Percentiles rank a stretch among this genome's conserved stretches.
Conservation (phyloP, 1,284 basidiomycete genomes). For the Anthracocystis panici-leucophaei region DNA sequence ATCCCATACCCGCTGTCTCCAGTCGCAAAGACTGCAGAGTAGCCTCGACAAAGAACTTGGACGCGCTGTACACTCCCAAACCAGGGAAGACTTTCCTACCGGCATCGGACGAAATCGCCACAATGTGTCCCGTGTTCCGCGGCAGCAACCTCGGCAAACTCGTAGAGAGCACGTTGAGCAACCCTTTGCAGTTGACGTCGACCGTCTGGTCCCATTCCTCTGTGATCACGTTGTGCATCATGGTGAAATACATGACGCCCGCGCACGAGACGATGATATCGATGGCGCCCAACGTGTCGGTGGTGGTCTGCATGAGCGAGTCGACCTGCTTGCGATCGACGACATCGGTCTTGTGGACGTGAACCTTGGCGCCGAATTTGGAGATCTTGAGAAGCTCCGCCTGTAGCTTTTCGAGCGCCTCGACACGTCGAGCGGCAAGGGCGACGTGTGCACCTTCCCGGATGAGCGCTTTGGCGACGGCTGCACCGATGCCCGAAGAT, state of each 20-base stretch:
- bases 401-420: conserved; percentile 41
- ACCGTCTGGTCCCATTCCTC: conserved; percentile 68
- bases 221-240: conserved; percentile 64
- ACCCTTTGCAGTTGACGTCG: conserved; percentile 68
- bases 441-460: conserved; percentile 55
- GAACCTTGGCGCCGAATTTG: conserved; percentile 28
- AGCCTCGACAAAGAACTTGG: conserved; percentile 68
- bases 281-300: conserved; percentile 51
- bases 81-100: conserved; percentile 68
- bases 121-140: conserved; percentile 60
- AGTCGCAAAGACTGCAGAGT: conserved; percentile 65
- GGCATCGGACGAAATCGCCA: conserved; percentile 68
- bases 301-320: conserved; percentile 50
- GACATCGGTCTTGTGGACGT: conserved; percentile 62
- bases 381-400: conserved; percentile 22
- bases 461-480: conserved; percentile 60
- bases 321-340: conserved; percentile 59
- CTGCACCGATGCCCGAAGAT: conserved; percentile 70
- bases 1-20: conserved; percentile 63
- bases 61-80: conserved; percentile 66
- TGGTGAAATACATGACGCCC: conserved; percentile 68
- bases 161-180: conserved; percentile 61
- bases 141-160: conserved; percentile 58
- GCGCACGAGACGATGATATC: conserved; percentile 66
- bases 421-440: conserved; percentile 49